Evolutionary conservation across 495 filamentous ascomycete genomes (phyloP).

Genomic region (Filosporella fistucella): DNA sequence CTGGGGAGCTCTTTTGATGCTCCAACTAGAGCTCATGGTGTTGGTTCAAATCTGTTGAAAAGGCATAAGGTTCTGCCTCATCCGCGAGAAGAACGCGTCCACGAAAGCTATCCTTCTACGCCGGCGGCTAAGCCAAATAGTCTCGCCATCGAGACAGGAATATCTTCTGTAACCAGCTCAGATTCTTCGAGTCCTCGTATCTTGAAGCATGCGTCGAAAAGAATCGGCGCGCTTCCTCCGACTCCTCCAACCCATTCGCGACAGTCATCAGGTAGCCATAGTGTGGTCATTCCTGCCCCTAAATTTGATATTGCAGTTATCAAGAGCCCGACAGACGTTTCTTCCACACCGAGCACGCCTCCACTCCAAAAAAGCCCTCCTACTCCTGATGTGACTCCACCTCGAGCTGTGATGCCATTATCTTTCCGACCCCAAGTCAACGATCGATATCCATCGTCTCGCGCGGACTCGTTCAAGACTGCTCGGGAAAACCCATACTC

Average conservation of each 20-base stretch:
- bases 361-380: slow-evolving; percentile 62
- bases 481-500: slow-evolving; percentile 58
- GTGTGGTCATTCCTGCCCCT: slow-evolving; percentile 28
- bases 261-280: slow-evolving; percentile 40
- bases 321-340: slow-evolving; percentile 26
- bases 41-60: slow-evolving; percentile 36
- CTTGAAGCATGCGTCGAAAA: slow-evolving; percentile 29
- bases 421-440: slow-evolving; percentile 32
- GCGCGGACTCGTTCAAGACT: slow-evolving; percentile 69
- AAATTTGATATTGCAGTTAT: slow-evolving; percentile 29
- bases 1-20: slow-evolving; percentile 19
- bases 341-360: slow-evolving; percentile 46
- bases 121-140: slow-evolving; percentile 21
- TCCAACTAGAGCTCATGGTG: slow-evolving; percentile 17
- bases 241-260: slow-evolving; percentile 51
- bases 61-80: slow-evolving; percentile 51
- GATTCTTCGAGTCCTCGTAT: slow-evolving; percentile 22
- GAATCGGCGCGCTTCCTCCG: slow-evolving; percentile 37
- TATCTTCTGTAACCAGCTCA: slow-evolving; percentile 22
- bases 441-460: slow-evolving; percentile 47
- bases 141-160: slow-evolving; percentile 16
- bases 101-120: slow-evolving; percentile 18
- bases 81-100: slow-evolving; percentile 32
- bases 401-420: slow-evolving; percentile 37
- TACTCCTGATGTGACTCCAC: slow-evolving; percentile 70